Conservation (phyloP, 148 eudicot species). For the Spergularia marina region DNA sequence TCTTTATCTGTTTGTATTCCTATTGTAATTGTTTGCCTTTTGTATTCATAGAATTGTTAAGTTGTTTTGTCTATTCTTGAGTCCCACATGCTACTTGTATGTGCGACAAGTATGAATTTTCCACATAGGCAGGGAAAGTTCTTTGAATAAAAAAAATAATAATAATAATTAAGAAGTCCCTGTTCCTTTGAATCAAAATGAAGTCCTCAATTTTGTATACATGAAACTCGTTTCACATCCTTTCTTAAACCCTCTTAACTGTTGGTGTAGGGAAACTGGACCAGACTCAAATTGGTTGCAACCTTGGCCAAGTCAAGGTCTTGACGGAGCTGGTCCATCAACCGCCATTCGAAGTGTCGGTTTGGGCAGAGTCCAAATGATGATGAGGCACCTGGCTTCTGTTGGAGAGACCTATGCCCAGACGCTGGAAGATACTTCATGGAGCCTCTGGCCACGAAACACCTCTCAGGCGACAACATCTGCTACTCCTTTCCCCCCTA, state of each 20-base stretch:
- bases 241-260: not conserved
- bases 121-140: no score
- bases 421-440: slow-evolving; percentile 78
- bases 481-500: slow-evolving; percentile 39
- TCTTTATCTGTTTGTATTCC: not conserved
- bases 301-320: slow-evolving; percentile 56
- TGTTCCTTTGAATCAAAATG: not conserved
- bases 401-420: slow-evolving; percentile 95
- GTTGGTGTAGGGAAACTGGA: slow-evolving; percentile 55
- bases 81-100: not conserved
- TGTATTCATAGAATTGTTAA: not conserved
- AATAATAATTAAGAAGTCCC: not conserved
- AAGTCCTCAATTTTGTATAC: not conserved
- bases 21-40: not conserved
- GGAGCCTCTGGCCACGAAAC: slow-evolving; percentile 81
- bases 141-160: not conserved
- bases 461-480: slow-evolving; percentile 79
- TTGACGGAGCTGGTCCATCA: slow-evolving; percentile 92
- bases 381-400: slow-evolving; percentile 97
- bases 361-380: slow-evolving; percentile 80
- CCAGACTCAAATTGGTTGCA: slow-evolving; percentile 67
- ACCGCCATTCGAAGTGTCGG: slow-evolving; percentile 57
- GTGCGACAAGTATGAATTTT: not conserved
- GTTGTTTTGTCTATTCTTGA: not conserved
- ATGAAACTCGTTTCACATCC: not conserved